Base-by-base conservation (phyloP, 495 filamentous ascomycete species). In the Penicillium odoratum region DNA sequence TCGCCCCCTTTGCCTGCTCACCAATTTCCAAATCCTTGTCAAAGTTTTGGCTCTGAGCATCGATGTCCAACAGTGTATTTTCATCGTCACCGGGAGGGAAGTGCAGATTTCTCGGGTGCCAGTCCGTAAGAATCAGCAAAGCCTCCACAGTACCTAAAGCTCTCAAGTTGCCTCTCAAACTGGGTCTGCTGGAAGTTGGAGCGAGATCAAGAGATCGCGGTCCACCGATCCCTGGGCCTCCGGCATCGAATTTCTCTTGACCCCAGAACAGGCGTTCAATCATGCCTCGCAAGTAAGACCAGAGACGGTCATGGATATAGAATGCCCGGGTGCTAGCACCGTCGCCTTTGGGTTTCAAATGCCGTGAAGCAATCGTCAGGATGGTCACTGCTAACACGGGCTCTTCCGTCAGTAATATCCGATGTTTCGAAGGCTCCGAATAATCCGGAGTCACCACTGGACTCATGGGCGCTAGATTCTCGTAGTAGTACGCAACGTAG, bases 401-500 rank as follows among this genome's bases (percentile, higher is more conserved):
- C 69, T 98, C 94, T 58, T 96, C 89, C 10, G 83, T 88, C 49
- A 98, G 81, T 5, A 98, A 74, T 13, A 85, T 86, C 28, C 82
- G 79, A 67, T 97, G 92, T 11, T 85, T 85, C 42, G 84, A 78
- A 45, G 86, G 87, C 44, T 85, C 81, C 25, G 87, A 85, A 65
- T 92, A 95, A 47, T 92, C 89, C 4, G 91, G 90, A 3, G 92
- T 88, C 7, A 89, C 89, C 26, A 97, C 92, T 1, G 95, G 95
- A 30, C 94, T 98, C 66, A 98, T 77, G 4, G 92, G 92, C 4
- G 91, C 90, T 3, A 97, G 82, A 61, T 91, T 88, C 53, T 87
- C 83, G 70, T 97, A 97, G 74, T 96, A 98, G 68, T 97, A 98
- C 67, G 89, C 86, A 61, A 98, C 89, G 67, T 97, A 98, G 29